phyloP scores from a whole-genome alignment of 2,329 filamentous ascomycete species.

The Pestalotiopsis fici region DNA sequence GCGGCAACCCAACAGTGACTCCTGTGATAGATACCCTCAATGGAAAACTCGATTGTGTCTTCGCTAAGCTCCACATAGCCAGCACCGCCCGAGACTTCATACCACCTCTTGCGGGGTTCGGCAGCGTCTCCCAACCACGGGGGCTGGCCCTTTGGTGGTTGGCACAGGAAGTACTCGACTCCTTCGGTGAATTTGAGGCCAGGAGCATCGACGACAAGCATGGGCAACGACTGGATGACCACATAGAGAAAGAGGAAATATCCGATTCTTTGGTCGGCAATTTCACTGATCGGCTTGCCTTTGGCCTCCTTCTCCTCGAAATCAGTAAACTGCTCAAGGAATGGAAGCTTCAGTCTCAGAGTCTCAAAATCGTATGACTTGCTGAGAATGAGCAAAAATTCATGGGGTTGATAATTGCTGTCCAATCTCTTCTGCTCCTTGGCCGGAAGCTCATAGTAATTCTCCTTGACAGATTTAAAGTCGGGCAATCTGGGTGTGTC shows the following conservation, averaged over 20 bases:
- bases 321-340: conserved; percentile 68
- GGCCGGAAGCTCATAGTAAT: conserved; percentile 62
- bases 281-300: conserved; percentile 64
- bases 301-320: conserved; percentile 71
- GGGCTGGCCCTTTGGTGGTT: conserved; percentile 69
- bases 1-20: conserved; percentile 36
- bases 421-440: conserved; percentile 77
- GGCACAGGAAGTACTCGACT: conserved; percentile 81
- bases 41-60: conserved; percentile 53
- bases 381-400: conserved; percentile 75
- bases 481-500: conserved; percentile 79
- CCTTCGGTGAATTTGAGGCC: conserved; percentile 68
- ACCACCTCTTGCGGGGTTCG: conserved; percentile 70
- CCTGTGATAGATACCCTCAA: conserved; percentile 34
- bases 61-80: conserved; percentile 59
- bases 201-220: conserved; percentile 76
- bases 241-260: conserved; percentile 83
- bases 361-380: conserved; percentile 80
- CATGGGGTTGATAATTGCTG: conserved; percentile 74
- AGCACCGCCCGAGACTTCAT: conserved; percentile 68
- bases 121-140: conserved; percentile 73
- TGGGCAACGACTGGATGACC: conserved; percentile 74
- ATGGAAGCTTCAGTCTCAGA: conserved; percentile 56
- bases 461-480: conserved; percentile 65
- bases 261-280: conserved; percentile 71